Evolutionary conservation across 2,329 filamentous ascomycete species (phyloP), one percentile per base, ranked within the genome.

Genomic region (Fusarium papillatum): DNA sequence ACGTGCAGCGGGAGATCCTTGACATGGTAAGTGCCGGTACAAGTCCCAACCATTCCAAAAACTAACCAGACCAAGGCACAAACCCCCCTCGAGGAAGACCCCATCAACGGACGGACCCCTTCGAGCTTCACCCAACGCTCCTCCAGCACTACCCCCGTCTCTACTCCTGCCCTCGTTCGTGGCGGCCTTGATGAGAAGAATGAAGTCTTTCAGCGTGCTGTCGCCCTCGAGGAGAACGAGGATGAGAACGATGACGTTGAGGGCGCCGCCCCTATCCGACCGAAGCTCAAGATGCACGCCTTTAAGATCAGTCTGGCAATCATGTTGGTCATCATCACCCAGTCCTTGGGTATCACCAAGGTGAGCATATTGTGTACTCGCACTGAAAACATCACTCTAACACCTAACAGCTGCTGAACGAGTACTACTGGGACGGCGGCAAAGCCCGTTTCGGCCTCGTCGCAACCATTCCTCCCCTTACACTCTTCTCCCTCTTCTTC

Each of bases 221-320:
- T 80, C 59, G 72, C 76, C 31, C 76, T 80, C 3, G 79, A 80
- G 11, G 79, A 80, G 57, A 78, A 78, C 0, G 69, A 83, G 5
- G 70, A 53, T 7, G 78, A 77, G 0, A 73, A 78, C 1, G 75
- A 69, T 13, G 79, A 80, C 11, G 29, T 80, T 0, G 79, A 80
- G 57, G 70, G 71, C 7, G 71, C 66, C 7, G 71, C 66, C n/a
- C 78, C 70, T 29, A 62, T 67, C 31, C 70, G 79, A 4, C 79
- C 79, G 7, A 71, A 70, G 11, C 64, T 80, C 16, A 41, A 67
- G 8, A 55, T 80, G 16, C 79, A 80, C 29, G 78, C 79, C 1
- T 59, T 80, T 38, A 34, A 76, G 62, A 77, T 80, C 8, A 76
- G 77, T 5, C 65, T 80, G 14, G 78, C 78, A 1, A 79, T 80